Percentiles rank a stretch among this genome's conserved stretches.
Conservation (phyloP, 2,329 filamentous ascomycete genomes). For the Trichoderma hamatum region DNA sequence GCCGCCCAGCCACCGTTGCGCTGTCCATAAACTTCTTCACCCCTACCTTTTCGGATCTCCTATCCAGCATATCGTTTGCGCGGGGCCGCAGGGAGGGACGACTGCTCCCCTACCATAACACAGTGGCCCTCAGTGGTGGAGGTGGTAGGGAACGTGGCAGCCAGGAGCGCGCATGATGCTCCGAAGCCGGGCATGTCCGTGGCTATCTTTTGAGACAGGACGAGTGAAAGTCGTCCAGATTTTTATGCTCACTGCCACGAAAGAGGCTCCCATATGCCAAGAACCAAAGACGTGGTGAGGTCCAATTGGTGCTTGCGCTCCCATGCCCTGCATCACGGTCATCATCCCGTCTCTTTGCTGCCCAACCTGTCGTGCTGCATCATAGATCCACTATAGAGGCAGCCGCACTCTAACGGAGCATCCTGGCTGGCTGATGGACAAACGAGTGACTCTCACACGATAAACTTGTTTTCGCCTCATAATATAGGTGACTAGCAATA, state of each 20-base stretch:
- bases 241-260: conserved; percentile 17
- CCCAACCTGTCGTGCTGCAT: conserved; percentile 31
- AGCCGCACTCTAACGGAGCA: conserved; percentile 3
- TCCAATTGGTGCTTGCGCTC: conserved; percentile 31
- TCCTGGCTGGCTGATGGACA: conserved; percentile 19
- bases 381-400: conserved; percentile 21
- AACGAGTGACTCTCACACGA: not conserved
- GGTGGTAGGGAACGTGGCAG: conserved; percentile 23
- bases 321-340: conserved; percentile 24
- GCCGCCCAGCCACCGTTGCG: conserved; percentile 20
- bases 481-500: not conserved
- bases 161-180: conserved; percentile 4
- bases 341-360: conserved; percentile 31
- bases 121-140: conserved; percentile 15
- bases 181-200: conserved; percentile 17
- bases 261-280: not conserved
- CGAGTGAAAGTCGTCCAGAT: not conserved
- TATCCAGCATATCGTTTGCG: conserved; percentile 3
- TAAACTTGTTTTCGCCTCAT: conserved; percentile 7
- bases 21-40: not conserved
- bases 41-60: conserved; percentile 14
- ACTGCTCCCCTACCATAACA: conserved; percentile 4
- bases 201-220: conserved; percentile 1
- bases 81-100: conserved; percentile 5
- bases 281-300: conserved; percentile 32